These are phyloP conservation scores for Diphasiastrum complanatum DNA, from an alignment of 83 land plant genomes.

Conservation along the genomic window DNA sequence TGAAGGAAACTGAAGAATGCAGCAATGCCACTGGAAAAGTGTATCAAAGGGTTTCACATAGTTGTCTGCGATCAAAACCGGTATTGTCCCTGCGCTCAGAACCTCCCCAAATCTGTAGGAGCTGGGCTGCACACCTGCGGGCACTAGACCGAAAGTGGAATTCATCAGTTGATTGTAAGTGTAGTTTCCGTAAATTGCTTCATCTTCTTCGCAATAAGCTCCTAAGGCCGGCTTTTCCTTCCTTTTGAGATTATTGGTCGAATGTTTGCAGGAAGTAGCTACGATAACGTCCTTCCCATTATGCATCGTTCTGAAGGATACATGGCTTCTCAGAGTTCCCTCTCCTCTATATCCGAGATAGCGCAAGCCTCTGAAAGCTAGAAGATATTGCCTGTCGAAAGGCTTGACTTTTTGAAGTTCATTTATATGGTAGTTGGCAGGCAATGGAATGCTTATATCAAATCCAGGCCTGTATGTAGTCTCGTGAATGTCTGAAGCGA, in stretches of 20 bases:
- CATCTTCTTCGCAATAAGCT: conserved; percentile 28
- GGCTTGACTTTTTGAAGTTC: conserved; percentile 20
- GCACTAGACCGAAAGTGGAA: conserved; percentile 35
- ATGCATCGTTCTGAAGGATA: conserved; percentile 24
- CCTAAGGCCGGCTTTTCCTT: conserved; percentile 24
- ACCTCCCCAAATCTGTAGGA: conserved; percentile 38
- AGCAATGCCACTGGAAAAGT: conserved; percentile 26
- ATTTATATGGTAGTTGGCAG: conserved; percentile 12
- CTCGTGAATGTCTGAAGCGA: conserved; percentile 21
- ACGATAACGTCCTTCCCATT: conserved; percentile 34
- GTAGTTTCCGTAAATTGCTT: conserved; percentile 7
- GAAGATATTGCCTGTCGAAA: conserved; percentile 24
- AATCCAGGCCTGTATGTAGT: conserved; percentile 24
- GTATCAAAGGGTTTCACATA: conserved; percentile 35
- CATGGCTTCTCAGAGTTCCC: conserved; percentile 26
- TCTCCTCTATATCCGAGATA: conserved; percentile 27
- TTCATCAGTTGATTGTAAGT: conserved; percentile 31
- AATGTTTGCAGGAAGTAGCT: conserved; percentile 30
- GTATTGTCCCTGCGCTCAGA: conserved; percentile 39
- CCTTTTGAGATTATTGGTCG: conserved; percentile 19
- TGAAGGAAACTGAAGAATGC: conserved; percentile 23
- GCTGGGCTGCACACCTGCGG: conserved; percentile 29
- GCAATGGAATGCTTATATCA: conserved; percentile 30
- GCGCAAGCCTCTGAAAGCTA: conserved; percentile 27
- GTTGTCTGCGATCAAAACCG: conserved; percentile 36